Conservation (phyloP, 371 early-diverging fungal species). For the Zychaea mexicana region DNA sequence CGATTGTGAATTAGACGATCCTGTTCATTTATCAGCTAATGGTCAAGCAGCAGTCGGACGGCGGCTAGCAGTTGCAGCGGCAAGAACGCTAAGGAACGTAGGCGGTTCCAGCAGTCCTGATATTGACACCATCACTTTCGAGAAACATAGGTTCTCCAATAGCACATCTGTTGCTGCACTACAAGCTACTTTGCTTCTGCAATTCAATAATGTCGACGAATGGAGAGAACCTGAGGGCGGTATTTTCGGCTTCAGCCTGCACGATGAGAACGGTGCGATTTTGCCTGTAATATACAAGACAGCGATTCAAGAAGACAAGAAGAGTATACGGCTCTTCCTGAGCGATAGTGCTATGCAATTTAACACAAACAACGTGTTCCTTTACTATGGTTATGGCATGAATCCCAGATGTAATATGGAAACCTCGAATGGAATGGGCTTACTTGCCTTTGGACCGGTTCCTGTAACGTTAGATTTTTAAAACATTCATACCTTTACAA, state of each 20-base stretch:
- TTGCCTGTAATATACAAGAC: constrained; percentile 15
- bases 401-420: constrained; percentile 23
- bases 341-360: constrained; percentile 1
- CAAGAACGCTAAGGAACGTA: neutral
- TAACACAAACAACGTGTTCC: neutral
- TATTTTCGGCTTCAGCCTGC: constrained; percentile 19
- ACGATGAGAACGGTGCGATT: neutral
- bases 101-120: neutral
- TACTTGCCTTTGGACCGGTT: constrained; percentile 17
- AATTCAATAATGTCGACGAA: neutral
- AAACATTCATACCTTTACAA: no score
- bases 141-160: no score
- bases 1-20: constrained; percentile 39
- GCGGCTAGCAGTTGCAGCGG: constrained; percentile 32
- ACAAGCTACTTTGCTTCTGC: neutral
- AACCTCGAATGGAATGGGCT: constrained; percentile 11
- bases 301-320: constrained; percentile 1
- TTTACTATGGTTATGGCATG: constrained; percentile 28
- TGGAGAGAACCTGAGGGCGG: neutral
- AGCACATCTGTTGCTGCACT: neutral
- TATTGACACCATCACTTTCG: neutral
- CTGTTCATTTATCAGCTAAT: constrained; percentile 33
- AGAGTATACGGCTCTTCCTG: constrained; percentile 14
- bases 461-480: neutral
- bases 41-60: constrained; percentile 29